Conservation (phyloP, 768 basidiomycete species). For the Termitomyces sp. region DNA sequence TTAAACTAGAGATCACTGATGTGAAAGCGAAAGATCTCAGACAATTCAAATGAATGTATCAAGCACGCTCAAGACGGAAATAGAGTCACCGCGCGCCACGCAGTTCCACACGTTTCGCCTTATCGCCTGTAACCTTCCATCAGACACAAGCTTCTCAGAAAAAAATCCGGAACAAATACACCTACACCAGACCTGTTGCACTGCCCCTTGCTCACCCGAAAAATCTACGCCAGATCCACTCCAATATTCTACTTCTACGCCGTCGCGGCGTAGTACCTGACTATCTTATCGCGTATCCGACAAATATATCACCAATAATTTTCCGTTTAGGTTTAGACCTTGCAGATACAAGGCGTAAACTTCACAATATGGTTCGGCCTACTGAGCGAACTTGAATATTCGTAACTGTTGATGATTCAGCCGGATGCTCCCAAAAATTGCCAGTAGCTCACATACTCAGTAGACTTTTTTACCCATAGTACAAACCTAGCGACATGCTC, state of each 20-base stretch:
- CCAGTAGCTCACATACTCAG: too few species aligned
- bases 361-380: too few species aligned
- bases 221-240: slow-evolving; percentile 29
- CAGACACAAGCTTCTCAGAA: background rate
- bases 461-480: background rate
- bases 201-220: slow-evolving; percentile 22
- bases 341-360: too few species aligned
- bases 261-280: slow-evolving; percentile 34
- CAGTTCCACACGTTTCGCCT: slow-evolving; percentile 30
- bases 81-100: slow-evolving; percentile 33
- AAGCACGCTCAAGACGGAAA: background rate
- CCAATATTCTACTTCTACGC: slow-evolving; percentile 35
- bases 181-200: slow-evolving; percentile 34
- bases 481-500: background rate
- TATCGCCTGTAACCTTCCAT: slow-evolving; percentile 21
- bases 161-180: background rate
- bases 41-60: background rate
- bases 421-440: too few species aligned
- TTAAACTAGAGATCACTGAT: background rate
- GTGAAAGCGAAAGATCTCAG: too few species aligned
- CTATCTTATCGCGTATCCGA: too few species aligned
- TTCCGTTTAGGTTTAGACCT: too few species aligned
- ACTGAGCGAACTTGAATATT: too few species aligned
- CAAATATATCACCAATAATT: too few species aligned
- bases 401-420: too few species aligned